These are phyloP conservation scores for Aethionema arabicum DNA, from an alignment of 345 rosid genomes.

Conservation along the genomic window DNA sequence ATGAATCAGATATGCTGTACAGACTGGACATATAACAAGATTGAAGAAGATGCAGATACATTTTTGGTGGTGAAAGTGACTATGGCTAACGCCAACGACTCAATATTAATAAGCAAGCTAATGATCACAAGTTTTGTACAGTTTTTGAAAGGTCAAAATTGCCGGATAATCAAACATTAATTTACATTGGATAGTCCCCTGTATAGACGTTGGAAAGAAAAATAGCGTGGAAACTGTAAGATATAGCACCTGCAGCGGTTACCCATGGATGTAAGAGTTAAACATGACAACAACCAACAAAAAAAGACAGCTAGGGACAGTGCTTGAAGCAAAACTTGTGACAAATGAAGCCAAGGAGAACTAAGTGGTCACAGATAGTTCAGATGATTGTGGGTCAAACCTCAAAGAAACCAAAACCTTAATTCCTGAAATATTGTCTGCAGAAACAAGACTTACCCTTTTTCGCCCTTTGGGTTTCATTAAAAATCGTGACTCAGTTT, in stretches of 20 bases:
- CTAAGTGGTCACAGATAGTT: constrained; percentile 3
- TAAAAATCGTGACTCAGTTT: constrained; percentile 53
- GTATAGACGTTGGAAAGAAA: constrained; percentile 13
- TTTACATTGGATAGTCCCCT: constrained; percentile 7
- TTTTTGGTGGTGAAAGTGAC: constrained; percentile 16
- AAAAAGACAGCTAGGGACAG: constrained; percentile 3
- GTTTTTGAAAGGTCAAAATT: neutral
- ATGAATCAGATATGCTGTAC: constrained; percentile 16
- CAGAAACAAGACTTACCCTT: constrained; percentile 57
- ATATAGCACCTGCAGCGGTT: constrained; percentile 16
- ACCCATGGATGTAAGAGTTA: neutral
- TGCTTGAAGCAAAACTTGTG: constrained; percentile 7
- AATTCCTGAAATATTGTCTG: constrained; percentile 20
- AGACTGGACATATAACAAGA: constrained; percentile 20
- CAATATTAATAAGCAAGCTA: neutral
- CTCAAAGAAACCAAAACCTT: constrained; percentile 18
- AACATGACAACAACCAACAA: constrained; percentile 10
- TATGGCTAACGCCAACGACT: neutral
- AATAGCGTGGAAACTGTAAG: constrained; percentile 1
- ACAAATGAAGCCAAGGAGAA: constrained; percentile 10
- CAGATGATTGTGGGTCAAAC: constrained; percentile 12
- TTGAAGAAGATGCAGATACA: constrained; percentile 19
- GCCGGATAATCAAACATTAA: neutral
- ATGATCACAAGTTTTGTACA: neutral
- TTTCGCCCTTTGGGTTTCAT: constrained; percentile 55